Base-by-base conservation (phyloP, 2,329 filamentous ascomycete genomes). In the Talaromyces rugulosus region DNA sequence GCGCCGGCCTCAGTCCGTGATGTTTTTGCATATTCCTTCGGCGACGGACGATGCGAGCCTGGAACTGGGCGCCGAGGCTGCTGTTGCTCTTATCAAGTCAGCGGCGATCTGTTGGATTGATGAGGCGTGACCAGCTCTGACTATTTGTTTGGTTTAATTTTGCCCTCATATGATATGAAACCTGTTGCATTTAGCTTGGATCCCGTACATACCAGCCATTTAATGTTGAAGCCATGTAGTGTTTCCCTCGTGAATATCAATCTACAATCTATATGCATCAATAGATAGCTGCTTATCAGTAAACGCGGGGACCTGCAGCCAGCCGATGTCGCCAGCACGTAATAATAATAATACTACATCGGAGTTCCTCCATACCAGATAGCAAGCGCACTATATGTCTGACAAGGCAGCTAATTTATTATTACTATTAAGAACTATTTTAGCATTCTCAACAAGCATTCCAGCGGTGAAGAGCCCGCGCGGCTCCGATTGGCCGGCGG, bases 1-100 rank as follows among this genome's bases (percentile, higher is more conserved):
- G 50, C 69, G 71, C 2, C 67, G 69, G 27, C 68, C 73, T 54
- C 70, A 74, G n/a, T 78, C 73, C 53, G 85, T 89, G 5, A 74
- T 88, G 1, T 93, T 93, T 72, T 75, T 92, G 58, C 90, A 93
- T 73, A 89, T 93, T 1, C 90, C 90, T 0, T 81, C 84, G 6
- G 81, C 84, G 30, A 78, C 82, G 8, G 81, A 84, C 27, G 78
- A 84, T 40, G 75, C 77, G 23, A 75, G 76, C 62, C 68, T 81
- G 23, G 69, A 75, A 58, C 69, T 69, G 51, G 80, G 80, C 1
- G 71, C 65, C 51, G 68, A 75, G 33, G 71, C 79, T n/a, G 71
- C 78, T 3, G 70, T 80, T 58, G 78, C 72, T 33, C 66, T 81
- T 61, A 79, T 81, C 34, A 77, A 75, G 67, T 68, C 76, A 9